Evolutionary conservation across 495 filamentous ascomycete genomes (phyloP), one percentile per base, ranked within the genome.

Genomic region (Mycothermus thermophilus): DNA sequence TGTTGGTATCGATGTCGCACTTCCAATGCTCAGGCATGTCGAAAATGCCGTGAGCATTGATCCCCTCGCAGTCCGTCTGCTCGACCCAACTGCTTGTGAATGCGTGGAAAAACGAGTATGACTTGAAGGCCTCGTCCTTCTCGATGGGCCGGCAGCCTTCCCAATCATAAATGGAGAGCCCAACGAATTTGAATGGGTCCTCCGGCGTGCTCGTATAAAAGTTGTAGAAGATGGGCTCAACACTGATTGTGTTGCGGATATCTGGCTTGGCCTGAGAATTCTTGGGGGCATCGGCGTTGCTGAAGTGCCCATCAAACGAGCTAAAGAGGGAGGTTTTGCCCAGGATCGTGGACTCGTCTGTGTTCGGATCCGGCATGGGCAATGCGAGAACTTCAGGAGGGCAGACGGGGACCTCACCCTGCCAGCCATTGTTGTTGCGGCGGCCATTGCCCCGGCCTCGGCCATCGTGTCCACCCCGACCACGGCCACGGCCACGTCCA

Each of bases 1-100:
- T 57, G 10, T 29, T 5, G 1, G 60, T 40, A 30, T 62, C 35
- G 11, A 65, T 37, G 13, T 59, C 60, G 16, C 46, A 47, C 1
- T 27, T 23, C 26, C 43, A 52, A 12, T 61, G 53, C 3, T 39
- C 22, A 3, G 23, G 16, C 8, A 35, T 22, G 1, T 32, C 30
- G 14, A 34, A n/a, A 1, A 41, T 17, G 8, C 43, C 16, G 16
- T 57, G 49, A 6, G 34, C 13, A 2, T 34, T 41, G 12, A 16
- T 11, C 13, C 47, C n/a, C 3, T 25, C 14, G 17, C 40, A 41
- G 3, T 46, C 34, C 23, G 27, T 14, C 2, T 19, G 7, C 0
- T 25, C 3, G 11, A 38, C 8, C 46, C 52, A 52, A 10, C 30
- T 32, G 6, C 2, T 11, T 16, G 48, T 23, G 15, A 52, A 43